phyloP scores from a whole-genome alignment of 2,329 filamentous ascomycete genomes.

The Ilyonectria destructans region DNA sequence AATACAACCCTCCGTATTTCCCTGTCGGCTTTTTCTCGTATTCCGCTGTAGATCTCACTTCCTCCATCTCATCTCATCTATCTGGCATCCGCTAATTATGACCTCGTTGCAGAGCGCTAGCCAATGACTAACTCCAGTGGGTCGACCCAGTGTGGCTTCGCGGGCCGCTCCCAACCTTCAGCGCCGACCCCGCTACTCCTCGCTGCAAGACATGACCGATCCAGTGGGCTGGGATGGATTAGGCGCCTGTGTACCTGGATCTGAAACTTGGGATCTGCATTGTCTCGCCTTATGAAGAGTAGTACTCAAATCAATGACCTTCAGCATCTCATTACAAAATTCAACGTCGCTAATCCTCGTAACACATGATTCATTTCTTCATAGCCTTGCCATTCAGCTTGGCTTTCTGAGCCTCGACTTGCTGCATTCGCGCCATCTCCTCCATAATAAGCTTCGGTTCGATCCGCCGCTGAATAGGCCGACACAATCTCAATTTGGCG shows the following conservation, averaged over 20 bases:
- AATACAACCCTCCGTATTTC: neutral
- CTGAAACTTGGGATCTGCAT: neutral
- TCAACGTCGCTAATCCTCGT: neutral
- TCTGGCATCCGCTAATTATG: neutral
- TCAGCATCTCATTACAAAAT: neutral
- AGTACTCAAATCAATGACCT: neutral
- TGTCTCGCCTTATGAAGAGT: neutral
- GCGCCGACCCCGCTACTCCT: neutral
- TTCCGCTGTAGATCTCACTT: neutral
- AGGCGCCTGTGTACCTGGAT: neutral
- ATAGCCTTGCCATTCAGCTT: slow-evolving; percentile 1
- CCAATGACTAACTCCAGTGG: slow-evolving; percentile 3
- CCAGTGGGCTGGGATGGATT: neutral
- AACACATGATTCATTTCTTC: neutral
- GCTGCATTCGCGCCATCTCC: slow-evolving; percentile 34
- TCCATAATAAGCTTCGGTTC: slow-evolving; percentile 46
- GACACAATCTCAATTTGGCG: slow-evolving; percentile 34
- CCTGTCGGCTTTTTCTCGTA: neutral
- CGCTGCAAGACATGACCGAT: slow-evolving; percentile 2
- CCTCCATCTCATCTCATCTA: neutral
- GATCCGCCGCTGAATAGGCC: slow-evolving; percentile 37
- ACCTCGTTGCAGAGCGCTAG: neutral
- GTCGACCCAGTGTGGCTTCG: slow-evolving; percentile 10
- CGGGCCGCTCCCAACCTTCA: slow-evolving; percentile 18
- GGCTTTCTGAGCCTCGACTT: slow-evolving; percentile 19